These are phyloP conservation scores for Eimeria sp. DNA, from an alignment of 169 alveolate genomes.

Conservation along the genomic window DNA sequence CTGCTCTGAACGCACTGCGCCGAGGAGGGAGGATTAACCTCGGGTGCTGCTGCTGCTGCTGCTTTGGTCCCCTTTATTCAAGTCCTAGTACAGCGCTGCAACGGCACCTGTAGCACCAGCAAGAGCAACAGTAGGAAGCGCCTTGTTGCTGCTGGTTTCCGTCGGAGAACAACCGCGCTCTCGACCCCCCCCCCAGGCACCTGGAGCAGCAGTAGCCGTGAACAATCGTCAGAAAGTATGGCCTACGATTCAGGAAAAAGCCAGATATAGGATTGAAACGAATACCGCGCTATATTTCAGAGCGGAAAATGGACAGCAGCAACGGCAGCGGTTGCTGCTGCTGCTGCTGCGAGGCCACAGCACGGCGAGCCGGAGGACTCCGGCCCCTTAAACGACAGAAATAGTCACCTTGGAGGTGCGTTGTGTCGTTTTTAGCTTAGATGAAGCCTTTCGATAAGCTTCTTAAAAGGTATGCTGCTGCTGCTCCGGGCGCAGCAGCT, in stretches of 20 bases:
- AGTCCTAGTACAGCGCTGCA: constrained; percentile 10
- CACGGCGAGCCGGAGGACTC: constrained; percentile 62
- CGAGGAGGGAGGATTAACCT: not conserved
- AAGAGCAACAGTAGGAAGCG: constrained; percentile 61
- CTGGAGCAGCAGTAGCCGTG: constrained; percentile 29
- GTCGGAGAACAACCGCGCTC: constrained; percentile 31
- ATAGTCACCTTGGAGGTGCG: constrained; percentile 48
- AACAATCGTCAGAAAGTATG: constrained; percentile 13
- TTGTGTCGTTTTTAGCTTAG: constrained; percentile 37
- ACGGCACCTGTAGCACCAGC: constrained; percentile 30
- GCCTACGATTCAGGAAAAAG: constrained; percentile 16
- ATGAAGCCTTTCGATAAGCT: constrained; percentile 35
- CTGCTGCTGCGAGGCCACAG: constrained; percentile 65
- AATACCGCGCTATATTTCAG: constrained; percentile 47
- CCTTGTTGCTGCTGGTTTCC: constrained; percentile 9
- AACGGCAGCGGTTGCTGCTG: constrained; percentile 72
- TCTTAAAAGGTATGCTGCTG: constrained; percentile 25
- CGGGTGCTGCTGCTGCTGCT: constrained; percentile 28
- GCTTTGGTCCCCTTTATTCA: constrained; percentile 8
- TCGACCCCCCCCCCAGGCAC: constrained; percentile 67
- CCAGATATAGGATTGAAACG: constrained; percentile 35
- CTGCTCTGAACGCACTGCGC: constrained; percentile 32
- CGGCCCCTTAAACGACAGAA: constrained; percentile 67
- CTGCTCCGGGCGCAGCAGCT: constrained; percentile 64
- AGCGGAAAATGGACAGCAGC: constrained; percentile 47